phyloP scores from a whole-genome alignment of 495 filamentous ascomycete species.

The Peziza echinospora region DNA sequence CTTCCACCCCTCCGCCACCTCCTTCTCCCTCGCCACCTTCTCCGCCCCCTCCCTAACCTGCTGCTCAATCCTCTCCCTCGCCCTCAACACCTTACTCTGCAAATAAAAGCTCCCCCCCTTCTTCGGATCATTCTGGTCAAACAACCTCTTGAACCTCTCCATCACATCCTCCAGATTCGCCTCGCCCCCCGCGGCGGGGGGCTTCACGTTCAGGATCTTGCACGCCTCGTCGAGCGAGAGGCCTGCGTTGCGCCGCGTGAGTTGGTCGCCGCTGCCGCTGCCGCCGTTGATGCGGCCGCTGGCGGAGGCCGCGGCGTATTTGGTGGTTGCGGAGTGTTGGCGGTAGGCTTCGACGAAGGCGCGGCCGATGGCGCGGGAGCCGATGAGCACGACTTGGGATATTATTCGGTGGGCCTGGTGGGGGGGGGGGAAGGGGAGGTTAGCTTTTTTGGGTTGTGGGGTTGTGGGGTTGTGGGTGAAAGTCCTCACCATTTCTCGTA shows the following conservation, averaged over 20 bases:
- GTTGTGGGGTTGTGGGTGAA: too few species aligned
- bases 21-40: slow-evolving; percentile 34
- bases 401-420: slow-evolving; percentile 80
- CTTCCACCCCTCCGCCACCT: slow-evolving; percentile 67
- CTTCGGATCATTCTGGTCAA: slow-evolving; percentile 79
- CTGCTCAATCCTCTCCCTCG: slow-evolving; percentile 75
- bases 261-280: slow-evolving; percentile 28
- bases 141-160: slow-evolving; percentile 80
- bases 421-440: not conserved
- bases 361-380: slow-evolving; percentile 74
- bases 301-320: slow-evolving; percentile 46
- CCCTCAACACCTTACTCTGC: slow-evolving; percentile 85
- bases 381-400: slow-evolving; percentile 75
- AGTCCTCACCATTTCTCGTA: too few species aligned
- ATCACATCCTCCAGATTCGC: slow-evolving; percentile 54
- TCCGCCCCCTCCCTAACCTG: slow-evolving; percentile 38
- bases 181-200: slow-evolving; percentile 47
- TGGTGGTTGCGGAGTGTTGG: slow-evolving; percentile 67
- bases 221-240: slow-evolving; percentile 90
- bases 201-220: slow-evolving; percentile 91
- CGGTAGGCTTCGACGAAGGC: slow-evolving; percentile 81
- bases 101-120: slow-evolving; percentile 96
- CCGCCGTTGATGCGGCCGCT: slow-evolving; percentile 22
- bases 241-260: slow-evolving; percentile 28
- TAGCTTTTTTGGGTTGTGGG: not conserved